These are phyloP conservation scores for Delphinella strobiligena DNA, from an alignment of 2,329 filamentous ascomycete genomes.

Conservation along the genomic window DNA sequence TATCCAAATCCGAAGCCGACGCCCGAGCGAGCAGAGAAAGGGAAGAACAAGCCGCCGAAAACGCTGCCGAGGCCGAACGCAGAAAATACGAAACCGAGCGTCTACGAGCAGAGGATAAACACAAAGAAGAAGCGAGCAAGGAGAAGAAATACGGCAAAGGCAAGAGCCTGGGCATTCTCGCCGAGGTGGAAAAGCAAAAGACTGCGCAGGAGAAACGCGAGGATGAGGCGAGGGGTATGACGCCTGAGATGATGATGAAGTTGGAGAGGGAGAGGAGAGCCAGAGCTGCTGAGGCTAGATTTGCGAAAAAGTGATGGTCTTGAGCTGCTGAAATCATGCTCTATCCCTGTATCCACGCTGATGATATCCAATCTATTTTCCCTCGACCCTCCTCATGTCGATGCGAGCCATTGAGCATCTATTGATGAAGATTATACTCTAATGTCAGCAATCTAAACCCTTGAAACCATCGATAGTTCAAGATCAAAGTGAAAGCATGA, in stretches of 20 bases:
- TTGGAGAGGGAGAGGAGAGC: slow-evolving; percentile 83
- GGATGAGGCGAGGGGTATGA: slow-evolving; percentile 74
- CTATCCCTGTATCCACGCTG: no score
- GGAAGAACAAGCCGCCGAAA: slow-evolving; percentile 54
- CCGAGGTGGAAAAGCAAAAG: slow-evolving; percentile 36
- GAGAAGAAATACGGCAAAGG: slow-evolving; percentile 40
- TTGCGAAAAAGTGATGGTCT: background rate
- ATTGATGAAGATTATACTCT: no score
- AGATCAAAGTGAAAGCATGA: no score
- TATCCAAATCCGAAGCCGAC: slow-evolving; percentile 62
- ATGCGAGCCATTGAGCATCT: no score
- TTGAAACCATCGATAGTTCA: no score
- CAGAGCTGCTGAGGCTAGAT: slow-evolving; percentile 79
- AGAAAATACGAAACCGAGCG: slow-evolving; percentile 64
- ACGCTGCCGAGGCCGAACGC: slow-evolving; percentile 47
- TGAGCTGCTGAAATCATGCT: no score
- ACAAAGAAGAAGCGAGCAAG: slow-evolving; percentile 37
- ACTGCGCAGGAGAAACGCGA: slow-evolving; percentile 70
- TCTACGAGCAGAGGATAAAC: slow-evolving; percentile 53
- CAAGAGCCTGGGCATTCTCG: slow-evolving; percentile 31
- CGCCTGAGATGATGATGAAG: slow-evolving; percentile 71
- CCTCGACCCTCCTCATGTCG: no score
- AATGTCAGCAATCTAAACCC: no score
- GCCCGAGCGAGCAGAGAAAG: slow-evolving; percentile 58
- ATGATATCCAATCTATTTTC: no score